These are phyloP conservation scores for Starmerella lactis-condensi DNA, from an alignment of 805 yeast species.

Conservation along the genomic window DNA sequence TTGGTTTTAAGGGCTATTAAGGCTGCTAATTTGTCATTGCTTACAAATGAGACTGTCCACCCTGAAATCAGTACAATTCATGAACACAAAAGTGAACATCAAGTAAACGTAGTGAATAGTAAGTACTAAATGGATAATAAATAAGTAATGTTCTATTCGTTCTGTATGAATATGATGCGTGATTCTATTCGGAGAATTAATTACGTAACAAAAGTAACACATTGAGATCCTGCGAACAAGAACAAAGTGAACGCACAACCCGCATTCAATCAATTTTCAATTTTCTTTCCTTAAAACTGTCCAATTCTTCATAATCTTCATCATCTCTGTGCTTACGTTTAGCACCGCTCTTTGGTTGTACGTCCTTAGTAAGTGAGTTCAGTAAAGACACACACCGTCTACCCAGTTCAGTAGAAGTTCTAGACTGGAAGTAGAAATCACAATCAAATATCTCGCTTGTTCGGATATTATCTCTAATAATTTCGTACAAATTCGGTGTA, in stretches of 20 bases:
- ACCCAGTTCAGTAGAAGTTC: slow-evolving; percentile 58
- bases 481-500: slow-evolving; percentile 54
- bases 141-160: too few species aligned
- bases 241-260: too few species aligned
- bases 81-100: too few species aligned
- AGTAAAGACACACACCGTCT: slow-evolving; percentile 70
- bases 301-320: too few species aligned
- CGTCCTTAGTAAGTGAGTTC: slow-evolving; percentile 59
- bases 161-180: too few species aligned
- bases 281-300: neutral
- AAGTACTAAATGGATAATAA: too few species aligned
- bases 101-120: too few species aligned
- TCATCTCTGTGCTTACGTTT: too few species aligned
- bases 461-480: slow-evolving; percentile 52
- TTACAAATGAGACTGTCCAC: slow-evolving; percentile 20
- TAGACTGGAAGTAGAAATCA: slow-evolving; percentile 69
- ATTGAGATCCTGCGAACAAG: too few species aligned
- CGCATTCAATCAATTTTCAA: neutral
- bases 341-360: too few species aligned
- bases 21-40: slow-evolving; percentile 24
- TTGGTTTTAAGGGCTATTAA: slow-evolving; percentile 22
- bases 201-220: too few species aligned
- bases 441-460: slow-evolving; percentile 58
- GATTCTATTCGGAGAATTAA: too few species aligned
- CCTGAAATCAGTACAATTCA: slow-evolving; percentile 14